Conservation (phyloP, 306 rosid genomes). For the Benincasa hispida region DNA sequence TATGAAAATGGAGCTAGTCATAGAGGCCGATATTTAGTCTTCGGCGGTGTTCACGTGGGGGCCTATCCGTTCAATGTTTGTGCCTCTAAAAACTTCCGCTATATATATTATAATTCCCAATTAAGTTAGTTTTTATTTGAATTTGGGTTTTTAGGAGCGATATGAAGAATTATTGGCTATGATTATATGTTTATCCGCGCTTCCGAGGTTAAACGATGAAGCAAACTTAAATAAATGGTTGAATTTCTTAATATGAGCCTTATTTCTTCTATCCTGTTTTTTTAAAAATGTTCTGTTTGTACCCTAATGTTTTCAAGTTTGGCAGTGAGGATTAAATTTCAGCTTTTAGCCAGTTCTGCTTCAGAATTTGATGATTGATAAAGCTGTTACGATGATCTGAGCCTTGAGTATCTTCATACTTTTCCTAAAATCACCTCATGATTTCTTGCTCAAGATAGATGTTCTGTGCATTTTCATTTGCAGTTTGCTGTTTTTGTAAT, state of each 20-base stretch:
- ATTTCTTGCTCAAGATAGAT: background rate
- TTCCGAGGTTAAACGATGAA: background rate
- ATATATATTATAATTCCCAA: background rate
- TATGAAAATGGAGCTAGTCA: slow-evolving; percentile 46
- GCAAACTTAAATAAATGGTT: background rate
- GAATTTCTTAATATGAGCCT: background rate
- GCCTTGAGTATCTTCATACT: slow-evolving; percentile 5
- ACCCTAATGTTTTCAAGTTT: background rate
- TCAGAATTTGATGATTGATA: slow-evolving; percentile 69
- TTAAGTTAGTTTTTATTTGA: background rate
- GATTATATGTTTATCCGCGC: background rate
- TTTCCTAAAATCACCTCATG: accelerated
- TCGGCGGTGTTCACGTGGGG: slow-evolving; percentile 34
- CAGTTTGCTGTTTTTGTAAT: background rate
- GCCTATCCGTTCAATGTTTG: slow-evolving; percentile 20
- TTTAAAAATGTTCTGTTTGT: too few relatives aligned
- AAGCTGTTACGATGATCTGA: slow-evolving; percentile 63
- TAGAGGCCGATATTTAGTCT: slow-evolving; percentile 31
- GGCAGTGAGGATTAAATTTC: slow-evolving; percentile 51
- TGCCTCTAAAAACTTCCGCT: slow-evolving; percentile 41
- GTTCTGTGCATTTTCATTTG: background rate
- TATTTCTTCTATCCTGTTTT: background rate
- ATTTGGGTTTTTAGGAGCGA: too few relatives aligned
- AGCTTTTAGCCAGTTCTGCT: slow-evolving; percentile 99
- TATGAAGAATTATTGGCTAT: background rate